These are phyloP conservation scores for Lactifluus echinatus DNA, from an alignment of 768 basidiomycete genomes.

Conservation along the genomic window DNA sequence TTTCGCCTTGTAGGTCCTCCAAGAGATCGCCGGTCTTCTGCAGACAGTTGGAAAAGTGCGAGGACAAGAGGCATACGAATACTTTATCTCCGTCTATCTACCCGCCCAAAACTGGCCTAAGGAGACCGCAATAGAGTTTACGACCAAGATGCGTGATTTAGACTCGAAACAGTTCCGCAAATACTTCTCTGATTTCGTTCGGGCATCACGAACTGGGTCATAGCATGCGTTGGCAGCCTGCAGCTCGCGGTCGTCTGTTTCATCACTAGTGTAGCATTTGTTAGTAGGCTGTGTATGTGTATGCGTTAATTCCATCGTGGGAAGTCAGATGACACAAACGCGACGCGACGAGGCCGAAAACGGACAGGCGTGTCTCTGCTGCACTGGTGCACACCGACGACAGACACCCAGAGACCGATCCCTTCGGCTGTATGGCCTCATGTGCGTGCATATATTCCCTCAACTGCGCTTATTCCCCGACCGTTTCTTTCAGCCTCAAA, in stretches of 20 bases:
- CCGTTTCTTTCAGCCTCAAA: slow-evolving; percentile 18
- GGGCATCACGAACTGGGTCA: slow-evolving; percentile 45
- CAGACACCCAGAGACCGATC: background rate
- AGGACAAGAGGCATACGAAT: slow-evolving; percentile 75
- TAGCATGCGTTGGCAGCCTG: slow-evolving; percentile 1
- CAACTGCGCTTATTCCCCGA: background rate
- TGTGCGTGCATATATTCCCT: slow-evolving; percentile 21
- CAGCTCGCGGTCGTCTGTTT: background rate
- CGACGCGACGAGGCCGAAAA: background rate
- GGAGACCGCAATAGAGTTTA: slow-evolving; percentile 68
- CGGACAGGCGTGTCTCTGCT: background rate
- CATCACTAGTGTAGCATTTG: slow-evolving; percentile 6
- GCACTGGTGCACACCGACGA: background rate
- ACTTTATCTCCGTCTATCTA: slow-evolving; percentile 69
- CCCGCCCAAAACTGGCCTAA: slow-evolving; percentile 85
- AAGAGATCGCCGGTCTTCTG: slow-evolving; percentile 81
- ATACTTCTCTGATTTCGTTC: slow-evolving; percentile 81
- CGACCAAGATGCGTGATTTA: slow-evolving; percentile 61
- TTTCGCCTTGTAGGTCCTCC: slow-evolving; percentile 54
- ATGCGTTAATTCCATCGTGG: background rate
- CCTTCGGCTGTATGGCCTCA: slow-evolving; percentile 24
- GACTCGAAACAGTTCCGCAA: slow-evolving; percentile 74
- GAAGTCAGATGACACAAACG: slow-evolving; percentile 8
- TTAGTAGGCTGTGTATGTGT: background rate
- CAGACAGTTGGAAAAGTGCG: slow-evolving; percentile 71